Conservation (phyloP, 169 alveolate genomes). For the Ophryocystis elektroscirrha region DNA sequence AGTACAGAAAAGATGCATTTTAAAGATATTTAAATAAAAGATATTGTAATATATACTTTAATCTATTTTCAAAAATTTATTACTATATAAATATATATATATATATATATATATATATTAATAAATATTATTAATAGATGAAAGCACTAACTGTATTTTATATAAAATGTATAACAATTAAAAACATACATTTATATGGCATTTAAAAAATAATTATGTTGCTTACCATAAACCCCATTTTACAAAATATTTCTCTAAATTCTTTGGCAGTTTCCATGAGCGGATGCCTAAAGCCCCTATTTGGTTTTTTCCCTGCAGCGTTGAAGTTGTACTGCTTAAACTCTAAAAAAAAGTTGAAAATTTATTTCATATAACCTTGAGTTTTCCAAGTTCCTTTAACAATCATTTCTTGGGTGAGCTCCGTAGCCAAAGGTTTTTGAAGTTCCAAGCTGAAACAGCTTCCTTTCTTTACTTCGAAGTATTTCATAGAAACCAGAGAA, state of each 20-base stretch:
- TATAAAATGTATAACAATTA: background rate
- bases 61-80: background rate
- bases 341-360: too few species aligned
- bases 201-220: background rate
- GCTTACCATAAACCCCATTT: constrained; percentile 52
- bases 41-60: background rate
- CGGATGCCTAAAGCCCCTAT: constrained; percentile 67
- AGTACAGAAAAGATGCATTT: background rate
- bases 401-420: too few species aligned
- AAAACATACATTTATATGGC: background rate
- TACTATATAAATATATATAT: background rate
- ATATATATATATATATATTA: background rate
- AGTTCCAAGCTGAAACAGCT: too few species aligned
- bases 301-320: constrained; percentile 44
- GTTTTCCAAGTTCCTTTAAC: too few species aligned
- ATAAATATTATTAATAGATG: background rate
- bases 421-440: too few species aligned
- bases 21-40: background rate
- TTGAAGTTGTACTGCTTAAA: constrained; percentile 38
- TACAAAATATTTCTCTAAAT: constrained; percentile 52
- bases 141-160: background rate
- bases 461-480: too few species aligned
- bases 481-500: too few species aligned
- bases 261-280: constrained; percentile 51
- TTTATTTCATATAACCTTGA: too few species aligned